Percentiles rank a stretch among this genome's conserved stretches.
Conservation (phyloP, 352 stramenopile species). For the Phytophthora podocarpi region DNA sequence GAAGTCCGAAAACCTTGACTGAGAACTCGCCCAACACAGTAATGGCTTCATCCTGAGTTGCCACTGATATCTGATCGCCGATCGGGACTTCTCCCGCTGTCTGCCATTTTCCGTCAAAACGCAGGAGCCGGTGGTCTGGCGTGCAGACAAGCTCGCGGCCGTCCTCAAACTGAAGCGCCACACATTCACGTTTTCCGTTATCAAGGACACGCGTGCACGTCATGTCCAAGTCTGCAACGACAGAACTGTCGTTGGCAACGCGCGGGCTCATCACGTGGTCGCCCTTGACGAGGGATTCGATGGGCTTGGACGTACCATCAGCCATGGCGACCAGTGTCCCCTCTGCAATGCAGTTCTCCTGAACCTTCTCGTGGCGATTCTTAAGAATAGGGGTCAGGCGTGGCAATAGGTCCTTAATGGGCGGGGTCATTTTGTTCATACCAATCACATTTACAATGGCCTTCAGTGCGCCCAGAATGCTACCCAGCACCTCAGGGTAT, state of each 20-base stretch:
- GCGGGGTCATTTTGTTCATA: slow-evolving; percentile 99
- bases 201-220: slow-evolving; percentile 1
- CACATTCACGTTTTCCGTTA: neutral
- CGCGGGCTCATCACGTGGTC: slow-evolving; percentile 4
- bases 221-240: slow-evolving; percentile 1
- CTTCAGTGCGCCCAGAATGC: slow-evolving; percentile 97
- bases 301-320: slow-evolving; percentile 3
- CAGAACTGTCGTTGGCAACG: neutral
- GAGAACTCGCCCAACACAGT: neutral
- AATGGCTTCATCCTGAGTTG: neutral
- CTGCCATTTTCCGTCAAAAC: slow-evolving; percentile 6
- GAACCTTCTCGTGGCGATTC: slow-evolving; percentile 99
- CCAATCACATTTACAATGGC: slow-evolving; percentile 99
- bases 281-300: neutral
- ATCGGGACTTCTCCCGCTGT: neutral
- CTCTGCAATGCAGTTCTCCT: slow-evolving; percentile 92
- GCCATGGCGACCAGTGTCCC: slow-evolving; percentile 3
- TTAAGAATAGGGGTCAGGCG: slow-evolving; percentile 98
- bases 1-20: neutral
- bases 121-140: neutral
- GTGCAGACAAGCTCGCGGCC: slow-evolving; percentile 1
- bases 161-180: neutral
- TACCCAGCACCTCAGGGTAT: slow-evolving; percentile 99
- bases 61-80: neutral
- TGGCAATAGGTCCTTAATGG: slow-evolving; percentile 98